Percentiles rank a stretch among this genome's conserved stretches.
Evolutionary conservation across 2,329 filamentous ascomycete genomes (phyloP).

Genomic region (Neobulgaria alba): DNA sequence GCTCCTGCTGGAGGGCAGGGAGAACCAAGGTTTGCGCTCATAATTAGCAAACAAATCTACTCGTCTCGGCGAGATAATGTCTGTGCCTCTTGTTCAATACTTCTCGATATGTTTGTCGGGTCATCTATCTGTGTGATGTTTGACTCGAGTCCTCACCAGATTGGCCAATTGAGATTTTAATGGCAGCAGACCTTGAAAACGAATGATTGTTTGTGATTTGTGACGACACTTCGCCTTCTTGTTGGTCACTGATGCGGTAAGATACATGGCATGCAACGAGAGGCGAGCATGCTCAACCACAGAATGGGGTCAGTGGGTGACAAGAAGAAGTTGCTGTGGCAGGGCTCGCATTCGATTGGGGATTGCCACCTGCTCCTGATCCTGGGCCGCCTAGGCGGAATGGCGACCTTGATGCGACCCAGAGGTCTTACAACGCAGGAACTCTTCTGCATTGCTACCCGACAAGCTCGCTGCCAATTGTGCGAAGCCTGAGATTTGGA

Average conservation of each 20-base stretch:
- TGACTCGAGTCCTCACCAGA: not conserved
- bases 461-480: too few species aligned
- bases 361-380: too few species aligned
- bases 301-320: not conserved
- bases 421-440: not conserved
- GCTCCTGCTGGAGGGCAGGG: conserved; percentile 52
- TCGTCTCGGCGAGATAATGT: conserved; percentile 19
- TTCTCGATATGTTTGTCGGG: not conserved
- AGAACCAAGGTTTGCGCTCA: conserved; percentile 18
- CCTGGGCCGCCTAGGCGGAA: too few species aligned
- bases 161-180: not conserved
- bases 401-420: not conserved
- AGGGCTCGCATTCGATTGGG: too few species aligned
- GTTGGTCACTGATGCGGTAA: not conserved
- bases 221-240: not conserved
- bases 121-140: not conserved
- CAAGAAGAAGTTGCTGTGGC: too few species aligned
- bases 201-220: not conserved
- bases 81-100: conserved; percentile 2
- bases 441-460: not conserved
- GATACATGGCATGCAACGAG: not conserved
- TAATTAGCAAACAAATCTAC: conserved; percentile 24
- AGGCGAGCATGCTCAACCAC: not conserved
- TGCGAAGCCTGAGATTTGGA: not conserved
- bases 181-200: not conserved